Conservation (phyloP, 1,139 yeast species). For the Petasospora fabianii region DNA sequence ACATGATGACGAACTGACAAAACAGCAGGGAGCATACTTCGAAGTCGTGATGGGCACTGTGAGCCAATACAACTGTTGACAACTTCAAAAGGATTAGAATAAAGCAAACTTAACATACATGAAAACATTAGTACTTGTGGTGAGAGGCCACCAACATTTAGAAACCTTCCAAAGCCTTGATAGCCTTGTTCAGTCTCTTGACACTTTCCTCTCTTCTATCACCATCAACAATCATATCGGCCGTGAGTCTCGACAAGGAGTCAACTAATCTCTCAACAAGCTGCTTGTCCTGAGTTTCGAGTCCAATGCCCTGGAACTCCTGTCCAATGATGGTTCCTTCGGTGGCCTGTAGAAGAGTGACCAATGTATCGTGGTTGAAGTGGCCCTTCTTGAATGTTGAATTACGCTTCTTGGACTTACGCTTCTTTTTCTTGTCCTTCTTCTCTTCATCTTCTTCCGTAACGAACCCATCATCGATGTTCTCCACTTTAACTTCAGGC, state of each 20-base stretch:
- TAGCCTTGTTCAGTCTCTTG: conserved; percentile 71
- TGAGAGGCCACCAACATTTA: too few relatives aligned
- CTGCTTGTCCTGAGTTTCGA: conserved; percentile 74
- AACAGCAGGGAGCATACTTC: too few relatives aligned
- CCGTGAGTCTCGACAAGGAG: conserved; percentile 76
- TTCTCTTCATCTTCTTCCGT: conserved; percentile 20
- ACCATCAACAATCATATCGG: conserved; percentile 85
- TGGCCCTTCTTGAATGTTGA: conserved; percentile 19
- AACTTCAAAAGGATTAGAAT: too few relatives aligned
- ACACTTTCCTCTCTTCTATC: conserved; percentile 79
- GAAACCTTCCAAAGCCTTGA: conserved; percentile 82
- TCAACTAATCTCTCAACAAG: conserved; percentile 82
- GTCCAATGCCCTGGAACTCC: conserved; percentile 69
- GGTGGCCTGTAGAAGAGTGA: conserved; percentile 26
- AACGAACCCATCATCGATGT: conserved; percentile 23
- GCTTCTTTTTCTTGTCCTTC: conserved; percentile 11
- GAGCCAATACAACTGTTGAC: too few relatives aligned
- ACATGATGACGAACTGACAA: too few relatives aligned
- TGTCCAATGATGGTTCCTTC: conserved; percentile 29
- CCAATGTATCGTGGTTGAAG: conserved; percentile 25
- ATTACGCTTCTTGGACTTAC: conserved; percentile 10
- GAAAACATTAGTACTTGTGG: too few relatives aligned
- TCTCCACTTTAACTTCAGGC: neutral
- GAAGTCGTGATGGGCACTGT: too few relatives aligned
- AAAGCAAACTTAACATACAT: too few relatives aligned